These are phyloP conservation scores for Prunus mira DNA, from an alignment of 306 rosid species.

Conservation along the genomic window DNA sequence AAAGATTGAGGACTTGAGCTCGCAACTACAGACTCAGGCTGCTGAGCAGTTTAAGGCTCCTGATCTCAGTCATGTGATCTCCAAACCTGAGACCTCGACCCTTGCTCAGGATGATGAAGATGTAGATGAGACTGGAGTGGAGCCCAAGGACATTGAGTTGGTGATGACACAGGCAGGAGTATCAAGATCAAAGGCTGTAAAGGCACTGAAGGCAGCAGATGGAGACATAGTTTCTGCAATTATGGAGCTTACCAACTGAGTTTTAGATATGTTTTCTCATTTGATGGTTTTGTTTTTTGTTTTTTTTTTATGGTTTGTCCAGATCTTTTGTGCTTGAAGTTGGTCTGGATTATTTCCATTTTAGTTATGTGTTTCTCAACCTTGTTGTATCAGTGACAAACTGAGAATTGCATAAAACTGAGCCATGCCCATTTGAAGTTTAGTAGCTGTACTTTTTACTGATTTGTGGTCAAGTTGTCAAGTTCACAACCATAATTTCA, in stretches of 20 bases:
- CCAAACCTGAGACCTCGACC: constrained; percentile 58
- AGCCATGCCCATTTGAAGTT: neutral
- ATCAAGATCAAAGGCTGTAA: constrained; percentile 69
- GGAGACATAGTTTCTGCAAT: constrained; percentile 88
- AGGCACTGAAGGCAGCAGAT: constrained; percentile 60
- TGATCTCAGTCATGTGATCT: constrained; percentile 44
- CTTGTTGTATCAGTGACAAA: constrained; percentile 17
- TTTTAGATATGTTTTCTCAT: neutral
- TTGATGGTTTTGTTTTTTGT: neutral
- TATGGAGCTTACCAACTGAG: constrained; percentile 80
- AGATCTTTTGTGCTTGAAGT: constrained; percentile 10
- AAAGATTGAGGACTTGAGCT: constrained; percentile 85
- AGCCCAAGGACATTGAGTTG: constrained; percentile 78
- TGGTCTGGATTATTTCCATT: neutral
- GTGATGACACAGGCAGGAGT: constrained; percentile 93
- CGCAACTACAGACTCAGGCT: constrained; percentile 80
- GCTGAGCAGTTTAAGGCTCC: constrained; percentile 97
- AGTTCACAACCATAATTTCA: too few relatives aligned
- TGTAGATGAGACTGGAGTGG: constrained; percentile 75
- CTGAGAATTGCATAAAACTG: constrained; percentile 1
- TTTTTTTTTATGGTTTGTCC: constrained; percentile 9
- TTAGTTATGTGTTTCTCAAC: constrained; percentile 4
- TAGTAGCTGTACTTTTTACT: neutral
- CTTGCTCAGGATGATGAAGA: constrained; percentile 69
- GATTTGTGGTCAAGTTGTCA: neutral